Base-by-base conservation (phyloP, 495 filamentous ascomycete genomes). In the Apodospora peruviana region DNA sequence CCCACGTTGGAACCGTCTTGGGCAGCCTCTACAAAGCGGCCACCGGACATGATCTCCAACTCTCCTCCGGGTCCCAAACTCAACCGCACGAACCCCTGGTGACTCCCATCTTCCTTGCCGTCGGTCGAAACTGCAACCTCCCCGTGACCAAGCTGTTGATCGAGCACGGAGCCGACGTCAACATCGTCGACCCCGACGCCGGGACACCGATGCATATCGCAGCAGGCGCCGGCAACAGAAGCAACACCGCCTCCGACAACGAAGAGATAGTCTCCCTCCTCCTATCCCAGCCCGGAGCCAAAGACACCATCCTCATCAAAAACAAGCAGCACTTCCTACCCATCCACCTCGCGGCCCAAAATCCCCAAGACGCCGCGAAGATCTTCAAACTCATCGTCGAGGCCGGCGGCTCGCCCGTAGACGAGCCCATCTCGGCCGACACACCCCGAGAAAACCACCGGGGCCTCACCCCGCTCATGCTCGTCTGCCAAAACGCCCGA, bases 141-240 rank as follows among this genome's bases (percentile, higher is more conserved):
- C 29, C 27, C 4, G 25, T 63, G 9, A 53, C 58, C 10, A 41
- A 43, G 10, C 22, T 56, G n/a, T 42, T 66, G 12, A 5, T 53
- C 2, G 23, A 43, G 5, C 51, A 17, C 16, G 63, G 60, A 0
- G 60, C 52, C 5, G 39, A 55, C 16, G 44, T 58, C 10, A 57
- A 60, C 17, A 39, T 14, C 4, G 23, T 2, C 5, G 45, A 52
- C n/a, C 27, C 43, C 42, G 38, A 40, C 24, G 50, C 36, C 5
- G 43, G 43, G 29, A 18, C 50, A 3, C 25, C 38, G 9, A 19
- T 52, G n/a, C 27, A 32, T 12, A 22, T 32, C 17, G 43, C 43
- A 17, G 45, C 43, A 12, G n/a, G 24, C 10, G 50, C 25, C 36
- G 38, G 27, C 1, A n/a, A n/a, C n/a, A n/a, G n/a, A n/a, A n/a